Conservation (phyloP, 1,139 yeast species). For the Pneumocystis jirovecii region DNA sequence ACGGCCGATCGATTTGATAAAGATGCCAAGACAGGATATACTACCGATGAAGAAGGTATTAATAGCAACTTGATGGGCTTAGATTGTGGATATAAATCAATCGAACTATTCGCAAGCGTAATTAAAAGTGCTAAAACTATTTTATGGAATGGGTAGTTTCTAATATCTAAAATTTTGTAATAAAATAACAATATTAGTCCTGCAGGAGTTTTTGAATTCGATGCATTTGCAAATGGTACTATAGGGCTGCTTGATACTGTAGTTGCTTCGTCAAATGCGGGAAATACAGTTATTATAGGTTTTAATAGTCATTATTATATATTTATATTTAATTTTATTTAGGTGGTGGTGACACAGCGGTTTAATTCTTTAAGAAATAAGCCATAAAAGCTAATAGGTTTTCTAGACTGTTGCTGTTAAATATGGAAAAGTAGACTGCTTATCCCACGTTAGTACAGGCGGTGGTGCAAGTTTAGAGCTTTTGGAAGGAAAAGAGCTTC, state of each 20-base stretch:
- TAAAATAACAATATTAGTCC: slow-evolving; percentile 29
- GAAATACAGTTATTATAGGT: slow-evolving; percentile 81
- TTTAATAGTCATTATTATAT: not conserved
- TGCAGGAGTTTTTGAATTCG: slow-evolving; percentile 97
- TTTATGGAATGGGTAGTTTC: slow-evolving; percentile 70
- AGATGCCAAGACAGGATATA: slow-evolving; percentile 69
- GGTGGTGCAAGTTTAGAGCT: slow-evolving; percentile 98
- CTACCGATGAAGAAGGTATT: slow-evolving; percentile 75
- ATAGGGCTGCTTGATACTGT: slow-evolving; percentile 74
- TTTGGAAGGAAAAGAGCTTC: slow-evolving; percentile 93
- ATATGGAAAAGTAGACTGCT: slow-evolving; percentile 84
- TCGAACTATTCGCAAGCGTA: slow-evolving; percentile 57
- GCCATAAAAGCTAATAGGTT: not conserved
- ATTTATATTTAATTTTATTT: not conserved
- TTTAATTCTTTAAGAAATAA: not conserved
- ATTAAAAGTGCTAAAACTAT: slow-evolving; percentile 88
- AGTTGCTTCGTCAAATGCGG: slow-evolving; percentile 66
- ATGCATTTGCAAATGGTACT: slow-evolving; percentile 77
- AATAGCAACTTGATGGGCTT: slow-evolving; percentile 91
- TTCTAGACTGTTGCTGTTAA: slow-evolving; percentile 70
- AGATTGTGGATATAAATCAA: slow-evolving; percentile 82
- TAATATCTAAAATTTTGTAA: slow-evolving; percentile 8
- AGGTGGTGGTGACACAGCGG: slow-evolving; percentile 1
- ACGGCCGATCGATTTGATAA: slow-evolving; percentile 86
- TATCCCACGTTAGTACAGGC: slow-evolving; percentile 95